A percentile compares a stretch with the other conserved stretches of the same genome.
These are phyloP conservation scores for Papiliotrema laurentii DNA, from an alignment of 1,284 basidiomycete genomes.

Conservation along the genomic window DNA sequence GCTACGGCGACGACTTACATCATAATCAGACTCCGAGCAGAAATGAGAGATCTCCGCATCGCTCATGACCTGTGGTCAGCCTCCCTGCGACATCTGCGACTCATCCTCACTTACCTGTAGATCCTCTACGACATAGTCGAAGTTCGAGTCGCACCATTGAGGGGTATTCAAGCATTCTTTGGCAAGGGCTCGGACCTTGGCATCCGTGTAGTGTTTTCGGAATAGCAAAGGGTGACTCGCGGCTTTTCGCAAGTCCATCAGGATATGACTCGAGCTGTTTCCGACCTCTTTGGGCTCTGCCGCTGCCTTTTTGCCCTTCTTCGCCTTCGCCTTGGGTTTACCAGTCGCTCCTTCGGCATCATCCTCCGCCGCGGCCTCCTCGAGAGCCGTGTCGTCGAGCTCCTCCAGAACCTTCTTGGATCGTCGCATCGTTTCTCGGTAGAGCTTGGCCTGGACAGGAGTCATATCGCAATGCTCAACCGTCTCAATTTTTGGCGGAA, in stretches of 20 bases:
- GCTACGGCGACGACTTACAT: constrained; percentile 53
- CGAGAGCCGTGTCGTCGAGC: constrained; percentile 56
- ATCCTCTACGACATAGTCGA: constrained; percentile 81
- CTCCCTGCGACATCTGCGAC: background rate
- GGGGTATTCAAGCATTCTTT: constrained; percentile 83
- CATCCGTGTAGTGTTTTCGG: constrained; percentile 74
- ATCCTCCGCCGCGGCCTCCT: constrained; percentile 27
- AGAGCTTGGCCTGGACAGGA: constrained; percentile 72
- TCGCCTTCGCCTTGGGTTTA: constrained; percentile 50
- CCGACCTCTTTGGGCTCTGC: constrained; percentile 12
- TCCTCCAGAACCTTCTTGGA: constrained; percentile 70
- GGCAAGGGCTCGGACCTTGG: constrained; percentile 68
- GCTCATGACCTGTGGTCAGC: constrained; percentile 69
- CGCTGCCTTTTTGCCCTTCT: constrained; percentile 61
- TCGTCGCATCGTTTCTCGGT: constrained; percentile 75
- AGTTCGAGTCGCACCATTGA: constrained; percentile 71
- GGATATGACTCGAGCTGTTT: constrained; percentile 63
- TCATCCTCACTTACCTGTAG: constrained; percentile 54
- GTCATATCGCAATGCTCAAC: constrained; percentile 96
- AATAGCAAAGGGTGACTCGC: constrained; percentile 96
- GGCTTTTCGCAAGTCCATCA: constrained; percentile 95
- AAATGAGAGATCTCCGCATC: constrained; percentile 86
- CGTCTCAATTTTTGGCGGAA: constrained; percentile 86
- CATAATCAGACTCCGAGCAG: constrained; percentile 64
- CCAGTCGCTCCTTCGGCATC: constrained; percentile 39